Conservation (phyloP, 225 moss, liverwort and hornwort species). For the Pseudoscleropodium purum region DNA sequence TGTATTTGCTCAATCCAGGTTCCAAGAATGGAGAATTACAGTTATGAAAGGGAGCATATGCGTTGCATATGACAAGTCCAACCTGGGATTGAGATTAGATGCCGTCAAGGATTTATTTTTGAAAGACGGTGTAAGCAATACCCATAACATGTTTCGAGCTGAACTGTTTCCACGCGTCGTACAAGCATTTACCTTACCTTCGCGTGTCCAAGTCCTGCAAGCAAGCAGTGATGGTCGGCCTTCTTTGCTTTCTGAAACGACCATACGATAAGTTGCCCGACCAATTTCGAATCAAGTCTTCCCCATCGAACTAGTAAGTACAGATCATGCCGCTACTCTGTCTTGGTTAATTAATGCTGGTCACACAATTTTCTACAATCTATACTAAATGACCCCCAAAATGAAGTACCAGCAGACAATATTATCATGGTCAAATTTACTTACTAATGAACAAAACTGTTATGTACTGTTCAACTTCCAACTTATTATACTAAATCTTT, state of each 20-base stretch:
- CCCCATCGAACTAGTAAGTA: accelerated
- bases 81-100: not conserved
- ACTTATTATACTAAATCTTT: not conserved
- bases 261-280: not conserved
- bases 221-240: not conserved
- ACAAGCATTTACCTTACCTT: not conserved
- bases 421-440: not conserved
- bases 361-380: not conserved
- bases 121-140: slow-evolving; percentile 1
- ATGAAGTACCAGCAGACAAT: not conserved
- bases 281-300: not conserved
- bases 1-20: not conserved
- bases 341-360: not conserved
- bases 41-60: slow-evolving; percentile 3
- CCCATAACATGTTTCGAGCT: not conserved
- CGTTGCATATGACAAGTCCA: not conserved
- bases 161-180: not conserved
- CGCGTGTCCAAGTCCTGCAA: accelerated
- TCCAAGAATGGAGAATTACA: not conserved
- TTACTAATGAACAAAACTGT: not conserved
- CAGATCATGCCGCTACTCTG: not conserved
- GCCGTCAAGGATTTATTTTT: not conserved
- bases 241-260: no score
- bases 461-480: not conserved
- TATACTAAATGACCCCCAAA: not conserved